phyloP scores from a whole-genome alignment of 768 basidiomycete species.

The Trametes cubensis region DNA sequence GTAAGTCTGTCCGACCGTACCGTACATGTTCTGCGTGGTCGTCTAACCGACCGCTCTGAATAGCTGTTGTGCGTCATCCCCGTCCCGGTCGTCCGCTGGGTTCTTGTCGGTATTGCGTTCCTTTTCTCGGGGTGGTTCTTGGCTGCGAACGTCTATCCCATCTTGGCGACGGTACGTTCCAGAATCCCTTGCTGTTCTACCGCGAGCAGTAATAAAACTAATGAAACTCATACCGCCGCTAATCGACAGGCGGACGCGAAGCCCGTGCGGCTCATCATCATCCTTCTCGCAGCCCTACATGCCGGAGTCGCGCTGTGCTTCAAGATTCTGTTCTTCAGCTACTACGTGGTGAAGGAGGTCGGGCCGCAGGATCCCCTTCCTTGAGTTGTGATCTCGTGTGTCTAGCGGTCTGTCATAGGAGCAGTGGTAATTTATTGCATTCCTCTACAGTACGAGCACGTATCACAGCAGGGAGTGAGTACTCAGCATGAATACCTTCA shows the following conservation, averaged over 20 bases:
- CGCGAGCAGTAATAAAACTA: neutral
- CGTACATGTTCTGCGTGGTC: neutral
- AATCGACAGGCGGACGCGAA: conserved; percentile 79
- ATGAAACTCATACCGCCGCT: neutral
- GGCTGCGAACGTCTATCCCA: conserved; percentile 81
- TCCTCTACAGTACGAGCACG: neutral
- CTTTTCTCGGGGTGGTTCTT: conserved; percentile 88
- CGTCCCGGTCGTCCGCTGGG: conserved; percentile 80
- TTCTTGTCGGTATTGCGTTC: conserved; percentile 72
- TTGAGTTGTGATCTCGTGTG: neutral
- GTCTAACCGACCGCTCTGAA: neutral
- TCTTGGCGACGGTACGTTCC: conserved; percentile 74
- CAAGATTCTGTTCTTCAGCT: conserved; percentile 76
- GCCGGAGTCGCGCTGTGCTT: conserved; percentile 81
- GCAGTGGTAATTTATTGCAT: conserved; percentile 1
- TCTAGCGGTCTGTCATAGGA: too few relatives aligned
- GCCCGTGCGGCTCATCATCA: conserved; percentile 79
- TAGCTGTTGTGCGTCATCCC: conserved; percentile 88
- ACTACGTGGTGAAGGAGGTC: conserved; percentile 49
- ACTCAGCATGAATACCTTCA: neutral
- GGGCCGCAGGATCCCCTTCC: conserved; percentile 38
- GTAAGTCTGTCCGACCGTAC: conserved; percentile 44
- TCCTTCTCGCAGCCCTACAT: conserved; percentile 76
- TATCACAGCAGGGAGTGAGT: too few relatives aligned
- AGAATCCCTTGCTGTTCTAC: too few relatives aligned